Conservation (phyloP, 352 stramenopile genomes). For the Phytophthora brassicae region DNA sequence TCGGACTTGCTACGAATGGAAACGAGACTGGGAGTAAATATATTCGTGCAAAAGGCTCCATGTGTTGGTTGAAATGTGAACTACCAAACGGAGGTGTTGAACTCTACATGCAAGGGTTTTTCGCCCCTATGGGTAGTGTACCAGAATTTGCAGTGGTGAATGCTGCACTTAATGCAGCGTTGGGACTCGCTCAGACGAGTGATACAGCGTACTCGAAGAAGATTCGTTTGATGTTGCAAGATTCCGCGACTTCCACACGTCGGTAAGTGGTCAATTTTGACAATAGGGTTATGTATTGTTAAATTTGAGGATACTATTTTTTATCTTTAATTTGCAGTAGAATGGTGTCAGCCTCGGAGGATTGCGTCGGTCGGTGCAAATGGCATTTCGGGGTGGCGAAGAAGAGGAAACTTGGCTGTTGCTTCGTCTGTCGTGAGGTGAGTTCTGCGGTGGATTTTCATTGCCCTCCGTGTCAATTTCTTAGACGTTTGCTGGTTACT, state of each 20-base stretch:
- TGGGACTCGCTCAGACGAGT: constrained; percentile 35
- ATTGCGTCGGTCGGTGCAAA: constrained; percentile 41
- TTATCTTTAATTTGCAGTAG: neutral
- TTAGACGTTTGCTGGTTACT: neutral
- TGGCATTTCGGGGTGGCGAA: constrained; percentile 30
- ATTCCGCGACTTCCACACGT: constrained; percentile 30
- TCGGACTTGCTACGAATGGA: constrained; percentile 3
- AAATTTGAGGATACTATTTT: neutral
- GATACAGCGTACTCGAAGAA: constrained; percentile 46
- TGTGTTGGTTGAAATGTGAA: constrained; percentile 49
- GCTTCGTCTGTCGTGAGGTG: constrained; percentile 45
- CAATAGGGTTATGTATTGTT: neutral
- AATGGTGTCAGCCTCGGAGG: constrained; percentile 14
- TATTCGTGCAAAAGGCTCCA: constrained; percentile 34
- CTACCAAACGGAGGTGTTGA: constrained; percentile 35
- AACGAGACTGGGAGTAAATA: constrained; percentile 12
- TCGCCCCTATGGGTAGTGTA: constrained; percentile 35
- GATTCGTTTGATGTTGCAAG: constrained; percentile 48
- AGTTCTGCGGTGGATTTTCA: neutral
- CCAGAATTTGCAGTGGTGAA: constrained; percentile 34
- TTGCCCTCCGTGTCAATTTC: neutral
- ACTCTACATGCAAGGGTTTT: constrained; percentile 46
- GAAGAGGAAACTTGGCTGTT: constrained; percentile 33
- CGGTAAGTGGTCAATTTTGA: constrained; percentile 14
- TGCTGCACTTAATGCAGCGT: constrained; percentile 24